Conservation (phyloP, 2,329 filamentous ascomycete genomes). For the Nigrospora sphaerica region DNA sequence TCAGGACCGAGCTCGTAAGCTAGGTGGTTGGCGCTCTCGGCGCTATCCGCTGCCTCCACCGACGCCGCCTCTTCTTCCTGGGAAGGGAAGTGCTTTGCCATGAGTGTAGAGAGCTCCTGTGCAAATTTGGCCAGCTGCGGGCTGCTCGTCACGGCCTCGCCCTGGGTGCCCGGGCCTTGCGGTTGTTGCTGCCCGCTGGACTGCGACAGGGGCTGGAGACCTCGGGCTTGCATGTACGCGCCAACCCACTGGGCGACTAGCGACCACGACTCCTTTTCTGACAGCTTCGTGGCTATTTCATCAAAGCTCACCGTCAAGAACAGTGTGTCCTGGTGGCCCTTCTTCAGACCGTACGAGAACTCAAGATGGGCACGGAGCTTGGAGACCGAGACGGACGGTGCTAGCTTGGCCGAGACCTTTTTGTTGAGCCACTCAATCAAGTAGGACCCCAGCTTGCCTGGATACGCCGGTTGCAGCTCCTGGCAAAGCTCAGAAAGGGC, state of each 20-base stretch:
- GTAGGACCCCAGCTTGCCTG: neutral
- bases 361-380: neutral
- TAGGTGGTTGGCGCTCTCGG: neutral
- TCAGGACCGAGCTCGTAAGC: neutral
- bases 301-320: too few relatives aligned
- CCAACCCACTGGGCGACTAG: too few relatives aligned
- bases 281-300: neutral
- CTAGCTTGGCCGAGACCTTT: neutral
- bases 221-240: too few relatives aligned
- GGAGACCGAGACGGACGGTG: neutral
- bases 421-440: neutral
- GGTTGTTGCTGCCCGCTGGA: neutral
- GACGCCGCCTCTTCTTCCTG: too few relatives aligned
- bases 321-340: neutral
- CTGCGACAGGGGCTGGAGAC: slow-evolving; percentile 21
- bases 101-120: neutral
- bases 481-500: neutral
- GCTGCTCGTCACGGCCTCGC: neutral
- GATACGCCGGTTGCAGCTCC: neutral
- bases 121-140: neutral
- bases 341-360: neutral
- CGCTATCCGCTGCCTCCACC: neutral
- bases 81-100: neutral
- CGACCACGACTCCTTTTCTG: neutral
- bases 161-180: neutral